Evolutionary conservation across 345 rosid species (phyloP).

Genomic region (Cochlearia excelsa): DNA sequence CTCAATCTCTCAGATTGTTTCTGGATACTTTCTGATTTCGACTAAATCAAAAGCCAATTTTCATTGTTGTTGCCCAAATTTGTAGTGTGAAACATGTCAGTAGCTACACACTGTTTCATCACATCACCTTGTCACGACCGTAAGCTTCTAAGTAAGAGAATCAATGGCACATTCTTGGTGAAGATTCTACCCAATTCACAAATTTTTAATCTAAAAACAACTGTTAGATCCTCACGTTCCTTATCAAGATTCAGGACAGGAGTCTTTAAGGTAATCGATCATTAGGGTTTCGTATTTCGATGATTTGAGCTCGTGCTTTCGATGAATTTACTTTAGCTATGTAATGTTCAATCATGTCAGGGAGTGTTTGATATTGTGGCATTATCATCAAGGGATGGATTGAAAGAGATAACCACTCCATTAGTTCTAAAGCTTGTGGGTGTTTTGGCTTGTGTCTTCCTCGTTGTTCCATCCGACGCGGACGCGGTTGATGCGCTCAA

Average conservation of each 20-base stretch:
- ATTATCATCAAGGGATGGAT: constrained; percentile 33
- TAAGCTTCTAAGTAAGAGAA: constrained; percentile 38
- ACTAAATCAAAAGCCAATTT: background rate
- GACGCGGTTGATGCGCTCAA: constrained; percentile 89
- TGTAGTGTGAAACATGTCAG: constrained; percentile 48
- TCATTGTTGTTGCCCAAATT: background rate
- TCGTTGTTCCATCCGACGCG: constrained; percentile 72
- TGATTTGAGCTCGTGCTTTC: background rate
- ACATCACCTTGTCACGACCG: constrained; percentile 43
- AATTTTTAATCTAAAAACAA: constrained; percentile 35
- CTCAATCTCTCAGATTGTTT: background rate
- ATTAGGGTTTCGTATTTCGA: constrained; percentile 4
- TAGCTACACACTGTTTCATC: constrained; percentile 43
- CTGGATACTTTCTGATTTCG: too few species aligned
- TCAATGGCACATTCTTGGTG: constrained; percentile 33
- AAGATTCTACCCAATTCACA: constrained; percentile 40
- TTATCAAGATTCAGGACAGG: constrained; percentile 40
- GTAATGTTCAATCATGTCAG: constrained; percentile 27
- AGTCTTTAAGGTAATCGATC: constrained; percentile 32
- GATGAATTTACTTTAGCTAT: too few species aligned
- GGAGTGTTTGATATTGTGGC: constrained; percentile 39
- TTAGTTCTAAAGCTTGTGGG: constrained; percentile 47
- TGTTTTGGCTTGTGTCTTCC: constrained; percentile 53
- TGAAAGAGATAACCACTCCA: constrained; percentile 44
- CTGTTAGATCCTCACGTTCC: constrained; percentile 40